Conservation (phyloP, 2,329 filamentous ascomycete species). For the Myriosclerotinia duriaeana region DNA sequence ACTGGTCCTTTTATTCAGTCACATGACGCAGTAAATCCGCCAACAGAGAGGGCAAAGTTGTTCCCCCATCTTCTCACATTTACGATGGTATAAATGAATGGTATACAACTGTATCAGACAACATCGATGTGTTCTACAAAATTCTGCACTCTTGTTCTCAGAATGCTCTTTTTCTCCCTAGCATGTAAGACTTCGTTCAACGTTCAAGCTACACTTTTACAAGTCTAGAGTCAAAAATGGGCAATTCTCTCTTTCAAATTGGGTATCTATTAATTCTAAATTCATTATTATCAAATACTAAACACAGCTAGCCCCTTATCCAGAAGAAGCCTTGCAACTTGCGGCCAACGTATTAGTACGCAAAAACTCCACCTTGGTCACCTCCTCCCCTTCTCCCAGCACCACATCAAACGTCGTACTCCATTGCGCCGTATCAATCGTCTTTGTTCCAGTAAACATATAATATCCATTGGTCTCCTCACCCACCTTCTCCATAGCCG, state of each 20-base stretch:
- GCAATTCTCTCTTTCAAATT: neutral
- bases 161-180: neutral
- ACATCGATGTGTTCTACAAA: neutral
- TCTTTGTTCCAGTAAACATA: neutral
- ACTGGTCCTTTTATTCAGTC: too few relatives aligned
- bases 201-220: neutral
- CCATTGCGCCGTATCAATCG: neutral
- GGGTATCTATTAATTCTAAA: neutral
- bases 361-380: neutral
- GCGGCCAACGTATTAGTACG: neutral
- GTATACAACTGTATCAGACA: neutral
- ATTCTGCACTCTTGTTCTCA: neutral
- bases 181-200: neutral
- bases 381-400: neutral
- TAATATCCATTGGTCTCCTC: conserved; percentile 14
- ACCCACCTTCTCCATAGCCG: conserved; percentile 1
- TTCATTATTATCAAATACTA: neutral
- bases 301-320: neutral
- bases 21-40: too few relatives aligned
- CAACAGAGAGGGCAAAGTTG: too few relatives aligned
- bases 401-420: neutral
- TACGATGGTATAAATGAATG: neutral
- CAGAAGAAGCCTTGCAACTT: neutral
- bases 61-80: too few relatives aligned
- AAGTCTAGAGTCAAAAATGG: neutral